Base-by-base conservation (phyloP, 345 rosid species). In the Raphanus sativus region DNA sequence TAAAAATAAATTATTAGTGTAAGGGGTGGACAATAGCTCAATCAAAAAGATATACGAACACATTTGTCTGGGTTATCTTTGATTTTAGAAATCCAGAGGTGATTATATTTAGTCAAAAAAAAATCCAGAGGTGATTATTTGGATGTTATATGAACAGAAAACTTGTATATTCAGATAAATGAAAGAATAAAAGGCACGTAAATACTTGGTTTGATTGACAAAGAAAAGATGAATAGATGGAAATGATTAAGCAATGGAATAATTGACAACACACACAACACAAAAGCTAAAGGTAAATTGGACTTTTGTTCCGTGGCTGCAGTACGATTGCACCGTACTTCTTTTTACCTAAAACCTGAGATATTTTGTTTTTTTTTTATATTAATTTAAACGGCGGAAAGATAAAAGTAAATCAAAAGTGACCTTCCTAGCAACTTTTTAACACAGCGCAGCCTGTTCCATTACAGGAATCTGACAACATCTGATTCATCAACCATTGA, bases 261-360 rank as follows among this genome's bases (percentile, higher is more conserved):
- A 40, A 40, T 40, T 11, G 76, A 60, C 61, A 66, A 60, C 50
- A 69, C 26, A 61, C 52, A 58, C 55, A n/a, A 10, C 7, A 65
- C 7, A 65, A 58, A 32, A 78, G 63, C 67, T 21, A 45, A 58
- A 78, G 30, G 36, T 66, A 4, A 48, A 66, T 67, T 73, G 60
- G 78, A 73, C 8, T 54, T 68, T 52, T 79, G 60, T 79, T 79
- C 78, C 62, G 78, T 79, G 77, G 70, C 59, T n/a, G 38, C 38
- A 73, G 82, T 79, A 79, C 78, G 62, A 52, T 73, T 62, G 70
- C 70, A 79, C 82, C 75, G 82, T 73, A 79, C 82, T 36, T 78
- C 64, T 33, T 54, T 69, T 76, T 69, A 24, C 50, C 33, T 4
- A n/a, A 38, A 10, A 3, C 71, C 71, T 64, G 26, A 6, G 3